Percentiles rank a stretch among this genome's conserved stretches.
phyloP scores from a whole-genome alignment of 805 yeast genomes.

The Komagataella ulmi region DNA sequence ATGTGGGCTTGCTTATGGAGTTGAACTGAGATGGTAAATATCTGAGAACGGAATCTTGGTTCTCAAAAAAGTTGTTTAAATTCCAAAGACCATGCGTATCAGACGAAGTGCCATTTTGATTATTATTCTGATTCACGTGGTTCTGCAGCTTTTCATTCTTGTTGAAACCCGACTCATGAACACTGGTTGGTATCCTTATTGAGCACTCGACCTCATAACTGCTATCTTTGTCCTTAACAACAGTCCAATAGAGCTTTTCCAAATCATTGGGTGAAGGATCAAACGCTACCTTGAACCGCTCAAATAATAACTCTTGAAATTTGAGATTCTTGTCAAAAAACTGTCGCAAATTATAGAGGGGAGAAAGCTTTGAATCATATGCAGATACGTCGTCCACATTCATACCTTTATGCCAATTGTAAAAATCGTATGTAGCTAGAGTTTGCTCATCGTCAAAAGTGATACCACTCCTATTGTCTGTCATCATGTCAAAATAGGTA shows the following conservation, averaged over 20 bases:
- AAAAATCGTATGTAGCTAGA: slow-evolving; percentile 26
- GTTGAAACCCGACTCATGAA: slow-evolving; percentile 27
- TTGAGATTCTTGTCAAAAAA: slow-evolving; percentile 42
- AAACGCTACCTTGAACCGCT: slow-evolving; percentile 1
- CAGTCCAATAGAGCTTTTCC: slow-evolving; percentile 31
- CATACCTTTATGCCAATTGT: slow-evolving; percentile 27
- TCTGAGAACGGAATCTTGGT: slow-evolving; percentile 33
- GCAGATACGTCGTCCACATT: slow-evolving; percentile 24
- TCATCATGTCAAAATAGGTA: slow-evolving; percentile 32
- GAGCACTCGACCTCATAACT: slow-evolving; percentile 24
- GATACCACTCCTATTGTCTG: slow-evolving; percentile 27
- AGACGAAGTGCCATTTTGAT: not conserved
- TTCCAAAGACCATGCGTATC: slow-evolving; percentile 34
- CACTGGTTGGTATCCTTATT: slow-evolving; percentile 16
- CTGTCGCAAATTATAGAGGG: slow-evolving; percentile 41
- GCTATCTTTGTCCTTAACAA: slow-evolving; percentile 15
- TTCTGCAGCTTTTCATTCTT: slow-evolving; percentile 4
- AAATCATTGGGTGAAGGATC: slow-evolving; percentile 5
- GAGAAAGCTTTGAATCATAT: slow-evolving; percentile 27
- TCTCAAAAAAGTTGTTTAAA: slow-evolving; percentile 36
- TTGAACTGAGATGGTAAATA: slow-evolving; percentile 29
- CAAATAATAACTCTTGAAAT: slow-evolving; percentile 19
- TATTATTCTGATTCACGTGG: not conserved
- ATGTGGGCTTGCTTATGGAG: slow-evolving; percentile 24
- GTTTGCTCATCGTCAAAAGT: slow-evolving; percentile 19